Base-by-base conservation (phyloP, 495 filamentous ascomycete genomes). In the Xylaria palmicola region DNA sequence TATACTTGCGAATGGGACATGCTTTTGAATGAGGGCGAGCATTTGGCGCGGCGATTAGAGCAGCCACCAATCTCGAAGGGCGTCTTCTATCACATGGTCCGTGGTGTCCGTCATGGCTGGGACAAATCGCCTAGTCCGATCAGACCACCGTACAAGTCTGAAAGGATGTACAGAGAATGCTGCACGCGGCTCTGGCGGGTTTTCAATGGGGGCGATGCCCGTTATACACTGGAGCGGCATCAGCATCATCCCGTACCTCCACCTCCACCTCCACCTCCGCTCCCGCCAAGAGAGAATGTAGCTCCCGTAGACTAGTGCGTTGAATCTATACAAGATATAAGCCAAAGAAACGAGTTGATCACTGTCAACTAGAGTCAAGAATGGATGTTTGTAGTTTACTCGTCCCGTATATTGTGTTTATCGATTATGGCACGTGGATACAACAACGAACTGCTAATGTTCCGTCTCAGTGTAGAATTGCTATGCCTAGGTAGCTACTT, bases 1-100 rank as follows among this genome's bases (percentile, higher is more conserved):
- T 90, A 87, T 63, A 86, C 90, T 10, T 96, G 91, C 73, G 93
- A 97, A 74, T 95, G 87, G 85, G 93, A 97, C 68, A 94, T 96
- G 89, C 74, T 97, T 24, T 77, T 92, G 37, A 81, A 82, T 2
- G 93, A 97, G 71, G 92, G 87, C 2, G 80, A 90, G 65, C 69
- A 75, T 15, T 87, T 96, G 52, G 81, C 86, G 7, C 77, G 82
- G 27, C 78, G 91, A 4, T 68, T 97, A 47, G 61, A 61, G 20
- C 60, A 65, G 8, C 70, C 81, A 50, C 80, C 78, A 0, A 75
- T 90, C 19, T 81, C 81, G 17, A 94, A 92, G 74, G 81, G 79
- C 5, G 87, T 93, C 0, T 75, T 76, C 27, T 87, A 88, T 62
- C 85, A 83, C 65, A 85, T 90, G 77, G 83, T 96, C 24, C 80